These are phyloP conservation scores for Kodamaea nitidulidarum DNA, from an alignment of 805 yeast species.

Conservation along the genomic window DNA sequence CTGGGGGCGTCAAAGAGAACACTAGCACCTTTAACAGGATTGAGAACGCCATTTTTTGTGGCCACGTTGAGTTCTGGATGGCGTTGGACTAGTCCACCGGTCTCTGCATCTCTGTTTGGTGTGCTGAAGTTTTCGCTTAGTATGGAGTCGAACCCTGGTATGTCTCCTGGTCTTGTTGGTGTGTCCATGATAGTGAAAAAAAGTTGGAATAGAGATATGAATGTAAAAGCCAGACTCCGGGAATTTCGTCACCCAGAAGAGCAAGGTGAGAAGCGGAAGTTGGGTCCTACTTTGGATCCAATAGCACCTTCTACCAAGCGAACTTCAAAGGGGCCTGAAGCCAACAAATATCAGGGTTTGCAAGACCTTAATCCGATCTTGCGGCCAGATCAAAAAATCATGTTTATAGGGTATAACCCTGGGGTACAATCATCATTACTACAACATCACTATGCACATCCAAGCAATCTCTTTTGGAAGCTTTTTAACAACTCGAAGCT, in stretches of 20 bases:
- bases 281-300: neutral
- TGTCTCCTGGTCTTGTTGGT: constrained; percentile 4
- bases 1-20: constrained; percentile 3
- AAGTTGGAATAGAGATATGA: neutral
- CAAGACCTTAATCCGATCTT: constrained; percentile 34
- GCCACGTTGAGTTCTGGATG: constrained; percentile 20
- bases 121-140: constrained; percentile 8
- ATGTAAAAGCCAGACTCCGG: constrained; percentile 15
- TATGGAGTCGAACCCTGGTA: constrained; percentile 5
- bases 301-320: neutral
- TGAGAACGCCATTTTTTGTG: constrained; percentile 8
- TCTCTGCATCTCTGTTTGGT: constrained; percentile 3
- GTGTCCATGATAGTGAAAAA: constrained; percentile 5
- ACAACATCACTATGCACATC: constrained; percentile 75
- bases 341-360: neutral
- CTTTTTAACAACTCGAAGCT: constrained; percentile 51
- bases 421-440: constrained; percentile 55
- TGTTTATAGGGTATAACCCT: constrained; percentile 73
- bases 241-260: constrained; percentile 15
- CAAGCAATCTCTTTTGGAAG: constrained; percentile 65
- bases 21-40: constrained; percentile 11
- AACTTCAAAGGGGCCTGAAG: neutral
- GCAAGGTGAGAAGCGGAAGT: neutral
- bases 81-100: constrained; percentile 4
- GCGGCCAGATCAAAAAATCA: constrained; percentile 24